Evolutionary conservation across 2,329 filamentous ascomycete genomes (phyloP), one percentile per base, ranked within the genome.

Genomic region (Corynespora cassiicola): DNA sequence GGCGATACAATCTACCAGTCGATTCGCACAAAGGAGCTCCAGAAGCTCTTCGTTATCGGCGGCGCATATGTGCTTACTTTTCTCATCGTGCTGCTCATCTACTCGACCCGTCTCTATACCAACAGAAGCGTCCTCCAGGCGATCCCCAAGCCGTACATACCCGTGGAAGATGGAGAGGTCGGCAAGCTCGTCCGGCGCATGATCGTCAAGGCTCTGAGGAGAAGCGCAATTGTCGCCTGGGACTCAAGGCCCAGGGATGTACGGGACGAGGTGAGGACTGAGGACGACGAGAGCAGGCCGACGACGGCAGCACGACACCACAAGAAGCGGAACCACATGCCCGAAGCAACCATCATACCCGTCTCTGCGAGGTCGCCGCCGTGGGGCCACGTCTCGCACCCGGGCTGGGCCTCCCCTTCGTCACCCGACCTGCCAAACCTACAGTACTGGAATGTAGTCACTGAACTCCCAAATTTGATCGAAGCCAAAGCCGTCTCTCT

Each of bases 401-500:
- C 84, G 11, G 94, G 92, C 34, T 97, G 94, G 92, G 86, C 87
- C 2, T 88, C 90, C 2, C 92, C 92, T 5, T 79, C 81, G 19
- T 86, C 83, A 1, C 74, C 80, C 7, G 87, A 94, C 59, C 72
- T 94, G 12, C 84, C 89, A 4, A 83, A 89, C 58, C 71, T 97
- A n/a, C 84, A 95, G 50, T 97, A 95, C 67, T 79, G 78, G 54
- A 83, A 84, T 2, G 89, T 99, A 16, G 76, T 96, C 12, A 78
- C 80, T 23, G 92, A 97, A 68, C 76, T 99, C 16, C 89, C 91
- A 1, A 86, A 95, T 61, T 77, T 97, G 18, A 88, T 97, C 47
- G 92, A 97, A 72, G 92, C 89, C 7, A 92, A 92, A 66, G 92
- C 90, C 1, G 82, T 96, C n/a, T 90, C 88, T 0, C 79, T 96